Conservation (phyloP, 2,329 filamentous ascomycete species). For the Aspergillus cejpii region DNA sequence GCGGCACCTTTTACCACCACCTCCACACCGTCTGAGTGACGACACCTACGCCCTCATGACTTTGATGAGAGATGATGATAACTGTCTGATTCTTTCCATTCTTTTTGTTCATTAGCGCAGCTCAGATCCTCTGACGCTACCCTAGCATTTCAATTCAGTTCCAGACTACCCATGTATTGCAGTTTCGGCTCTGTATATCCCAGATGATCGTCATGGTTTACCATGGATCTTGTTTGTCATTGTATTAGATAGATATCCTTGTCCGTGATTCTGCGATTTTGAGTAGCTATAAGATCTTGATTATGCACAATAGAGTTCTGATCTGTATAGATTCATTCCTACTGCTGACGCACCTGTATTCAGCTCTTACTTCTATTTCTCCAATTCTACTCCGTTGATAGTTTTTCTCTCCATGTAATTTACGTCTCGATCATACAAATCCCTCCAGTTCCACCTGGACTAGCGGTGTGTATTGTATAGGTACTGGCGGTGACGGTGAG, state of each 20-base stretch:
- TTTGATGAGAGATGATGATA: constrained; percentile 44
- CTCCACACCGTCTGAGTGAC: constrained; percentile 34
- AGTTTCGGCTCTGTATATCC: background rate
- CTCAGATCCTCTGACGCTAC: background rate
- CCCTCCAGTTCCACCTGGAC: too few species aligned
- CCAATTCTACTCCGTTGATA: too few species aligned
- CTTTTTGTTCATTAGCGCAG: constrained; percentile 30
- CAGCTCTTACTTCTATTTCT: too few species aligned
- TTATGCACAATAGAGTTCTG: constrained; percentile 2
- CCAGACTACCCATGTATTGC: background rate
- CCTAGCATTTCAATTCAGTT: background rate
- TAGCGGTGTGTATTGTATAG: too few species aligned
- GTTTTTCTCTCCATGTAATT: too few species aligned
- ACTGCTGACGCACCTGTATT: too few species aligned
- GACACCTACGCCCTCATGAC: constrained; percentile 32
- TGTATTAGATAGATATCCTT: background rate
- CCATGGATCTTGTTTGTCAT: background rate
- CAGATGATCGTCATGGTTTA: background rate
- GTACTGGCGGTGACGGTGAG: too few species aligned
- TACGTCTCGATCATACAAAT: too few species aligned
- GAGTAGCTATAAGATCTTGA: background rate
- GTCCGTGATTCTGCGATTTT: background rate
- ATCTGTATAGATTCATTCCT: background rate
- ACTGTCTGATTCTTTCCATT: constrained; percentile 27
- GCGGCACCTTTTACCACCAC: constrained; percentile 33